Conservation (phyloP, 345 rosid genomes). For the Cardamine resedifolia region DNA sequence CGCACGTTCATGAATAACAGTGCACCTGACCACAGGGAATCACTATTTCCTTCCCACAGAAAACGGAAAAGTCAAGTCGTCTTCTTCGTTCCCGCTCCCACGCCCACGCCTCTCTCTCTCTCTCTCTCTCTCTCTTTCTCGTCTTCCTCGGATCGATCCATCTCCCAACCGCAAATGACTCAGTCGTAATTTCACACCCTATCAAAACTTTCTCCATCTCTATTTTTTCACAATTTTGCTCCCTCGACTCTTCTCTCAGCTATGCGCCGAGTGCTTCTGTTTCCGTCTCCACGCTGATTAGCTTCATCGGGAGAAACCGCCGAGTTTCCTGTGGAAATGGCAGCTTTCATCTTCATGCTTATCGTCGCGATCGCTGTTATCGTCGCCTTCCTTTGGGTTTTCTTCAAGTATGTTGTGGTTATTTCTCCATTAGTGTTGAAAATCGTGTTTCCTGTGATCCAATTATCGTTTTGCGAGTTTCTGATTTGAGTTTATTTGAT, state of each 20-base stretch:
- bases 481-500: background rate
- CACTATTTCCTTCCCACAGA: background rate
- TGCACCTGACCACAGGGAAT: background rate
- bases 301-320: background rate
- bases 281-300: slow-evolving; percentile 19
- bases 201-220: background rate
- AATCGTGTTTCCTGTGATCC: background rate
- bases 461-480: background rate
- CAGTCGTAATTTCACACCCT: background rate
- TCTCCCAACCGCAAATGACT: slow-evolving; percentile 15
- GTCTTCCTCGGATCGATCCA: slow-evolving; percentile 18
- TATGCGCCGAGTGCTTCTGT: background rate
- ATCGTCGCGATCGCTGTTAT: slow-evolving; percentile 29
- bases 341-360: slow-evolving; percentile 25
- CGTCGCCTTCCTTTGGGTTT: slow-evolving; percentile 29
- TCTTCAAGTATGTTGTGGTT: slow-evolving; percentile 32
- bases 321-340: background rate
- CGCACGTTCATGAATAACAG: background rate
- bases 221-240: background rate
- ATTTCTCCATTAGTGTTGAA: background rate
- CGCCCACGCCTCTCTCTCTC: slow-evolving; percentile 3
- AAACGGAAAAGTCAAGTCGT: slow-evolving; percentile 10
- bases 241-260: background rate
- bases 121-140: no score
- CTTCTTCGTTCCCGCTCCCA: slow-evolving; percentile 25